phyloP scores from a whole-genome alignment of 2,329 filamentous ascomycete species.

The Aspergillus latus region DNA sequence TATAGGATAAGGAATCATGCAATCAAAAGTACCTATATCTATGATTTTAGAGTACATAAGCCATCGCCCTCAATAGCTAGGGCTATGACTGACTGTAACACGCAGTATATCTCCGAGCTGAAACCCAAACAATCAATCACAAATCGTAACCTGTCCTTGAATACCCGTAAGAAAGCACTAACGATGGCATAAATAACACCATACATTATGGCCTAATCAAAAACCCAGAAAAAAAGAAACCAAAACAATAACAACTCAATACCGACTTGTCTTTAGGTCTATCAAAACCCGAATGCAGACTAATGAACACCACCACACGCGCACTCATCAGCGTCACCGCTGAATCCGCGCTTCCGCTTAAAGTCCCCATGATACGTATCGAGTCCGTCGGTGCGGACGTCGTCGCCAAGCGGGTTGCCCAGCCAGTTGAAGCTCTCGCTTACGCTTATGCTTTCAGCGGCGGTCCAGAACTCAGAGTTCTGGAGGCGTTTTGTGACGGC shows the following conservation, averaged over 20 bases:
- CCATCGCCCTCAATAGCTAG: too few species aligned
- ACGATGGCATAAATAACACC: too few species aligned
- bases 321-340: conserved; percentile 10
- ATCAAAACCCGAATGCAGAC: background rate
- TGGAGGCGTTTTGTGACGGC: conserved; percentile 73
- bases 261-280: background rate
- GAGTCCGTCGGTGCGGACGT: conserved; percentile 39
- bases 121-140: too few species aligned
- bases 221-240: background rate
- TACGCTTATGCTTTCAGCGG: conserved; percentile 8
- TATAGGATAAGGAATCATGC: too few species aligned
- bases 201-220: too few species aligned
- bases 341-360: conserved; percentile 32
- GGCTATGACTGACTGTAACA: too few species aligned
- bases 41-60: too few species aligned
- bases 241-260: background rate
- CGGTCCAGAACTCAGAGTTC: conserved; percentile 25
- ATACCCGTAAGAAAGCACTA: too few species aligned
- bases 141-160: too few species aligned
- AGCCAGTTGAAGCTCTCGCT: conserved; percentile 38
- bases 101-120: too few species aligned
- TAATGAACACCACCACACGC: conserved; percentile 33
- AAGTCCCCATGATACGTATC: conserved; percentile 49
- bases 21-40: too few species aligned
- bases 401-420: conserved; percentile 40